Evolutionary conservation across 2,329 filamentous ascomycete species (phyloP).

Genomic region (Fusarium sororula): DNA sequence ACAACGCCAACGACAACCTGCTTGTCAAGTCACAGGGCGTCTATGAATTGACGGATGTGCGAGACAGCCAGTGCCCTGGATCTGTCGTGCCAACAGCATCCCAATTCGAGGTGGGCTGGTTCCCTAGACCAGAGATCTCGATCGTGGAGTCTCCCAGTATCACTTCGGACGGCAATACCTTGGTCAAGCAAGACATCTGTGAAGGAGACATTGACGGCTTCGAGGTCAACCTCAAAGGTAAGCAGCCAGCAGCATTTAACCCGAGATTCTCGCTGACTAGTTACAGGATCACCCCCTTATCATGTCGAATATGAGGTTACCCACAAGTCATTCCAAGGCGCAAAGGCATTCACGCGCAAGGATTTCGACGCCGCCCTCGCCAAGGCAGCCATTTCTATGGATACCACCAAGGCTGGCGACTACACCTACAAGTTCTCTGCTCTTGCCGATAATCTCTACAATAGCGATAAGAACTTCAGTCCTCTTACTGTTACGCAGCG

Average conservation of each 20-base stretch:
- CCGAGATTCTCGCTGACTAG: slow-evolving; percentile 43
- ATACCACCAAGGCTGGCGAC: slow-evolving; percentile 81
- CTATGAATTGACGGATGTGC: slow-evolving; percentile 82
- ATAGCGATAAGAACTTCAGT: slow-evolving; percentile 72
- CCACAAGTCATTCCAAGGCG: slow-evolving; percentile 74
- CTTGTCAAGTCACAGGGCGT: slow-evolving; percentile 72
- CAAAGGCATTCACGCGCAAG: slow-evolving; percentile 71
- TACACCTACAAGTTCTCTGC: slow-evolving; percentile 89
- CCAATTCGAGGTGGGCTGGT: slow-evolving; percentile 84
- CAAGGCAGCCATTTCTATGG: slow-evolving; percentile 82
- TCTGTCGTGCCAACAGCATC: slow-evolving; percentile 78
- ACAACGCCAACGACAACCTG: slow-evolving; percentile 72
- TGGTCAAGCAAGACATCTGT: slow-evolving; percentile 83
- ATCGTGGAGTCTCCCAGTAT: slow-evolving; percentile 73
- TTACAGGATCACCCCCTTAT: slow-evolving; percentile 78
- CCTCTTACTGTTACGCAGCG: slow-evolving; percentile 80
- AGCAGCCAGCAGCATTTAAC: slow-evolving; percentile 39
- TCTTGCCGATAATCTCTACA: slow-evolving; percentile 87
- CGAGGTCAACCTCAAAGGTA: slow-evolving; percentile 81
- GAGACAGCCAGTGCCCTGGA: slow-evolving; percentile 84
- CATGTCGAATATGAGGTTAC: slow-evolving; percentile 83
- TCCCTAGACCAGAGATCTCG: slow-evolving; percentile 78
- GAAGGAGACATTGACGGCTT: slow-evolving; percentile 94
- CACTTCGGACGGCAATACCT: slow-evolving; percentile 59
- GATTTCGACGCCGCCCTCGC: slow-evolving; percentile 80